Conservation (phyloP, 352 stramenopile genomes). For the Globisporangium orthogonon region DNA sequence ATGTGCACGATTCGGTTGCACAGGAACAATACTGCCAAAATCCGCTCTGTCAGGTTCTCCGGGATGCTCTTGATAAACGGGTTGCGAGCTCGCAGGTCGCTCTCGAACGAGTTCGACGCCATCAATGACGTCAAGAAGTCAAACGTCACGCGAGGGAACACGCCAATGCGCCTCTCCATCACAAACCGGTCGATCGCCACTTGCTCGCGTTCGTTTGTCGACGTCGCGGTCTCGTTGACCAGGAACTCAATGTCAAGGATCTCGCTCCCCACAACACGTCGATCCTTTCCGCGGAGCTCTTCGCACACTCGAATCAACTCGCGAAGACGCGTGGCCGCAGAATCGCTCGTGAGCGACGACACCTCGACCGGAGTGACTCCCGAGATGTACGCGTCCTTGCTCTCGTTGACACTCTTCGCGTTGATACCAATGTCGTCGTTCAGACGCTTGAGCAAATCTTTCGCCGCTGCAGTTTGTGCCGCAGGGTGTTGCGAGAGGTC, state of each 20-base stretch:
- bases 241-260: constrained; percentile 45
- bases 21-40: constrained; percentile 58
- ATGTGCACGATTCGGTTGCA: constrained; percentile 84
- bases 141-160: constrained; percentile 62
- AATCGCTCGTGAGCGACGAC: constrained; percentile 12
- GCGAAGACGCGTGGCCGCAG: constrained; percentile 27
- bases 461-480: constrained; percentile 90
- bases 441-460: constrained; percentile 91
- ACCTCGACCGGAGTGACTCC: constrained; percentile 54
- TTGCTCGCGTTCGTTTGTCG: constrained; percentile 6
- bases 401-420: constrained; percentile 58
- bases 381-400: constrained; percentile 69
- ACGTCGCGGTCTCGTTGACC: constrained; percentile 38
- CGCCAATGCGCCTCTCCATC: constrained; percentile 45
- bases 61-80: constrained; percentile 38
- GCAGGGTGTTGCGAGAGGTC: constrained; percentile 86
- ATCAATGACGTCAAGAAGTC: constrained; percentile 76
- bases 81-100: constrained; percentile 58
- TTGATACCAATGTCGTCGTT: constrained; percentile 89
- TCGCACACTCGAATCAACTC: constrained; percentile 48
- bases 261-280: constrained; percentile 35
- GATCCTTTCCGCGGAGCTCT: constrained; percentile 43
- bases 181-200: constrained; percentile 43
- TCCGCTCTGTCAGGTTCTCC: constrained; percentile 30
- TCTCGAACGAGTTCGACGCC: constrained; percentile 48